phyloP scores from a whole-genome alignment of 208 protist species.

The Strigomonas galati region DNA sequence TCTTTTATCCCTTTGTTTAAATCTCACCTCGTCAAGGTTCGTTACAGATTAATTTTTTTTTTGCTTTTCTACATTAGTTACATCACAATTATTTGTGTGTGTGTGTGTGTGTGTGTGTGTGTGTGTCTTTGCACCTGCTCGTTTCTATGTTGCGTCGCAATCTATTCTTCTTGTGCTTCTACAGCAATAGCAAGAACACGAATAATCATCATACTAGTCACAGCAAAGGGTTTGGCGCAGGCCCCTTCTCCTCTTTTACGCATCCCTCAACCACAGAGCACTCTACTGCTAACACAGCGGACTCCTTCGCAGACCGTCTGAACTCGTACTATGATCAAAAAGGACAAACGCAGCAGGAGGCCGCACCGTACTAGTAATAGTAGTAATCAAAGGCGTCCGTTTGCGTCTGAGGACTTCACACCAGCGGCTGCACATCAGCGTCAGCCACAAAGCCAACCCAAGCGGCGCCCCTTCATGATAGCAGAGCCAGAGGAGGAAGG shows the following conservation, averaged over 20 bases:
- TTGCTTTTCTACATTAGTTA: slow-evolving; percentile 6
- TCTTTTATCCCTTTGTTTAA: not conserved
- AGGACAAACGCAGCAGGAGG: too few species aligned
- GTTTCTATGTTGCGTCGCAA: slow-evolving; percentile 1
- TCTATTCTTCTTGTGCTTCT: not conserved
- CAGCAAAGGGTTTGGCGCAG: too few species aligned
- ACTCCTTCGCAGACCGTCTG: slow-evolving; percentile 1
- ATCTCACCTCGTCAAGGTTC: not conserved
- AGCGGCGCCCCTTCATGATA: too few species aligned
- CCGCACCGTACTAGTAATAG: too few species aligned
- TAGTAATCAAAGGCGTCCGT: too few species aligned
- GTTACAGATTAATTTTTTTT: slow-evolving; percentile 6
- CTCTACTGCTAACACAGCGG: too few species aligned
- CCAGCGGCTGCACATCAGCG: not conserved
- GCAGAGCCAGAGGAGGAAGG: slow-evolving; percentile 4
- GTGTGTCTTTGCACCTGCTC: not conserved
- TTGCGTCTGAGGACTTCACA: too few species aligned
- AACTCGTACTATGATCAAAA: too few species aligned
- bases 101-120: not conserved
- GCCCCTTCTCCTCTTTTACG: too few species aligned
- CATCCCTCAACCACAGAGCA: too few species aligned
- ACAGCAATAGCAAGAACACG: not conserved
- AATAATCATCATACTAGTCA: too few species aligned
- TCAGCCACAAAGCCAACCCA: not conserved
- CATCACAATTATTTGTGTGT: not conserved